A percentile compares a stretch with the other conserved stretches of the same genome.
Evolutionary conservation across 2,329 filamentous ascomycete species (phyloP).

Genomic region (Sarocladium oryzae): DNA sequence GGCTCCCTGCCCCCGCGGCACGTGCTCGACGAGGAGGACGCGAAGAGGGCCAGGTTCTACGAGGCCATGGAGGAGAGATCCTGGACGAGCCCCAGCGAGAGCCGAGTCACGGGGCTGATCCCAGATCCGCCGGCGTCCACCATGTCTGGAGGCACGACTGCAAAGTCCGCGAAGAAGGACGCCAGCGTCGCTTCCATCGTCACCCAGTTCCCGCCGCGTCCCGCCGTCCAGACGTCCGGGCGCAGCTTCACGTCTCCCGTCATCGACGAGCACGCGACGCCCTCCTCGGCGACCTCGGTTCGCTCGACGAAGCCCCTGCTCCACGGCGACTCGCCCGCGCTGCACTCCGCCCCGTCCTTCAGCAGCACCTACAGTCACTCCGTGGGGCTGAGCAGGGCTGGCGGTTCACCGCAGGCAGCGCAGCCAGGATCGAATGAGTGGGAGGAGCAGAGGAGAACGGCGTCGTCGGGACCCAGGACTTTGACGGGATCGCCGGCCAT

Average conservation of each 20-base stretch:
- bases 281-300: neutral
- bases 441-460: neutral
- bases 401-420: neutral
- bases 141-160: neutral
- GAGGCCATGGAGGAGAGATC: neutral
- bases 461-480: neutral
- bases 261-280: neutral
- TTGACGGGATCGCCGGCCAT: neutral
- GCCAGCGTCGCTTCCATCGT: neutral
- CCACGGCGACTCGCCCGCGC: neutral
- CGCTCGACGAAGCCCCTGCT: conserved; percentile 5
- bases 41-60: neutral
- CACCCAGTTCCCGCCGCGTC: neutral
- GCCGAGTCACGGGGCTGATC: neutral
- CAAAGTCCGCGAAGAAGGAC: neutral
- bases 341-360: neutral
- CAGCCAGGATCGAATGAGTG: conserved; percentile 3
- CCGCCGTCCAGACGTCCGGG: neutral
- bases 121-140: conserved; percentile 4
- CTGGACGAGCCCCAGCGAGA: conserved; percentile 3
- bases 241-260: neutral
- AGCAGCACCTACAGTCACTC: neutral
- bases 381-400: neutral
- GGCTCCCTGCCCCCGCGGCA: neutral
- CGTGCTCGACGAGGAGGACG: neutral